Evolutionary conservation across 2,329 filamentous ascomycete species (phyloP), one percentile per base, ranked within the genome.

Genomic region (Clathrospora elynae): DNA sequence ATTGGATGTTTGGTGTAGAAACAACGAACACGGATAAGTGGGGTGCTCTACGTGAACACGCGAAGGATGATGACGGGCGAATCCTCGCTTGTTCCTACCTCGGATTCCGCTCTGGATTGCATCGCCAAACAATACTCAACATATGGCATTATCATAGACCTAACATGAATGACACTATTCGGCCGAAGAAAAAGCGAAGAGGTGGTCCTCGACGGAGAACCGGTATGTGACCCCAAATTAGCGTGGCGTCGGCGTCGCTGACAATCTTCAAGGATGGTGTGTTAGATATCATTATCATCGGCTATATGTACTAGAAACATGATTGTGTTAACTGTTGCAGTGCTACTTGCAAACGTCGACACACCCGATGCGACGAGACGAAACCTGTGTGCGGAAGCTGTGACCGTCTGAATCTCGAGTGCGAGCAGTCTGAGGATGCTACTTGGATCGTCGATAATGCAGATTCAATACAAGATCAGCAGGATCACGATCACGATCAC

Each of bases 331-430:
- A 43, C 18, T 57, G 13, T 22, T 30, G n/a, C 28, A 68, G 66
- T 37, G 37, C 61, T 18, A 67, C 65, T 3, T 68, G 64, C 34
- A 68, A 68, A 46, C 49, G 58, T 2, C 53, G 66, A n/a, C 64
- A 70, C 35, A 61, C 57, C 12, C 57, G 65, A 14, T 70, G 66
- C 35, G 66, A 70, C 16, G 66, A 70, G 35, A 60, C 52, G 32
- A 66, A 57, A 18, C 66, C 66, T 9, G 43, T 59, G 9, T 68
- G 66, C 36, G 54, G 64, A n/a, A 67, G 59, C 18, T 67, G 64
- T 31, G 57, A 55, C 16, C 56, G 65, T 8, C 50, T 67, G 1
- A 50, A 59, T 29, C 51, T 68, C 2, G 46, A 58, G 20, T 68
- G 64, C 33, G 53, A 61, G 30, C 57, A 48, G 20, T 57, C 51